Evolutionary conservation across 2,329 filamentous ascomycete species (phyloP).

Genomic region (Colletotrichum sp.): DNA sequence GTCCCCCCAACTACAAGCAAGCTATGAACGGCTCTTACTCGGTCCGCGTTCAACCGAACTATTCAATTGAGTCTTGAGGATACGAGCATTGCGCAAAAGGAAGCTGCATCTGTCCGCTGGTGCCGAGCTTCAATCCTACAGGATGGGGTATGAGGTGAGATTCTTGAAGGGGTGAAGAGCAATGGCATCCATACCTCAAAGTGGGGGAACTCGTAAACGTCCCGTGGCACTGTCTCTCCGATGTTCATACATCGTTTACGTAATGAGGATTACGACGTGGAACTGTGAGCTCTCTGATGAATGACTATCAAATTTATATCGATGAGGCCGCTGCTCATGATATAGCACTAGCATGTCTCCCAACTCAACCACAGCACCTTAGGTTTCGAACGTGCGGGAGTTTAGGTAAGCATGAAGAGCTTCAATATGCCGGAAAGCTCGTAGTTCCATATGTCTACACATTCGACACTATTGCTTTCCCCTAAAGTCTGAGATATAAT

Average conservation of each 20-base stretch:
- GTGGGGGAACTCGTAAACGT: neutral
- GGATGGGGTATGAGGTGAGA: neutral
- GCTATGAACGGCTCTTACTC: neutral
- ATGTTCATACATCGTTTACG: neutral
- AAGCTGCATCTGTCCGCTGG: neutral
- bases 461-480: rapidly evolving
- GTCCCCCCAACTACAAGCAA: neutral
- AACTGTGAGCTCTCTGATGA: neutral
- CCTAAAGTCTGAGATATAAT: neutral
- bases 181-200: neutral
- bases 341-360: neutral
- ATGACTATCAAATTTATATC: rapidly evolving
- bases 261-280: neutral
- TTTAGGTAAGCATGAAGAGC: neutral
- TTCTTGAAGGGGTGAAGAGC: neutral
- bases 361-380: neutral
- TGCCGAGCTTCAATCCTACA: neutral
- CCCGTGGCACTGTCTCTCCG: neutral
- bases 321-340: rapidly evolving
- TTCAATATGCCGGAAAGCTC: neutral
- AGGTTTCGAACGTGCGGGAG: neutral
- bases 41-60: neutral
- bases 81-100: neutral
- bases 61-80: neutral
- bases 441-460: neutral